Conservation (phyloP, 768 basidiomycete species). For the Tylopilus balloui region DNA sequence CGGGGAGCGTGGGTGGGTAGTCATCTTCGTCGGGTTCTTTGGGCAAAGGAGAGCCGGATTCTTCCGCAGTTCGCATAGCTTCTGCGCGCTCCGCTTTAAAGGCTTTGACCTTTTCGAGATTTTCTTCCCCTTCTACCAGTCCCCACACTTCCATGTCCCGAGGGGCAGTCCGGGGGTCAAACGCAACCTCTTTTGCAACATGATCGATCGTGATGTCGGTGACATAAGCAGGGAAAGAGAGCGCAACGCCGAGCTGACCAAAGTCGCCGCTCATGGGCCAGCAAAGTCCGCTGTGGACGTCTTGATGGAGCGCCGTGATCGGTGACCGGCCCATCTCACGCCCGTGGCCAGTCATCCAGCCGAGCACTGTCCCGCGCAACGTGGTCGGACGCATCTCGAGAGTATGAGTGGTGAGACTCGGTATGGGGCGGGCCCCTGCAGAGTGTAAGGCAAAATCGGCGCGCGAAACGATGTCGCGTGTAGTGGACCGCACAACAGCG, state of each 20-base stretch:
- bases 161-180: constrained; percentile 79
- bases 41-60: constrained; percentile 17
- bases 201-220: constrained; percentile 83
- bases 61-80: constrained; percentile 31
- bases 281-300: constrained; percentile 78
- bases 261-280: constrained; percentile 84
- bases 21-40: constrained; percentile 32
- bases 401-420: constrained; percentile 77
- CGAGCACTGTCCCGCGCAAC: constrained; percentile 44
- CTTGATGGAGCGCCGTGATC: constrained; percentile 83
- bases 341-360: constrained; percentile 58
- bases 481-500: constrained; percentile 59
- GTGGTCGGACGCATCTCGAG: constrained; percentile 58
- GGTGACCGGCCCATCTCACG: constrained; percentile 74
- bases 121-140: constrained; percentile 73
- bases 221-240: constrained; percentile 57
- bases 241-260: constrained; percentile 80
- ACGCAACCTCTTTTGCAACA: constrained; percentile 74
- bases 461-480: constrained; percentile 75
- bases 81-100: constrained; percentile 49
- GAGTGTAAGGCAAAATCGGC: constrained; percentile 86
- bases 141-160: constrained; percentile 90
- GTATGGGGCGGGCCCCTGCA: constrained; percentile 75
- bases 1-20: constrained; percentile 48
- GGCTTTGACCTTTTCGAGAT: constrained; percentile 53